A percentile compares a stretch with the other conserved stretches of the same genome.
Conservation (phyloP, 768 basidiomycete species). For the Leccinellum albellum region DNA sequence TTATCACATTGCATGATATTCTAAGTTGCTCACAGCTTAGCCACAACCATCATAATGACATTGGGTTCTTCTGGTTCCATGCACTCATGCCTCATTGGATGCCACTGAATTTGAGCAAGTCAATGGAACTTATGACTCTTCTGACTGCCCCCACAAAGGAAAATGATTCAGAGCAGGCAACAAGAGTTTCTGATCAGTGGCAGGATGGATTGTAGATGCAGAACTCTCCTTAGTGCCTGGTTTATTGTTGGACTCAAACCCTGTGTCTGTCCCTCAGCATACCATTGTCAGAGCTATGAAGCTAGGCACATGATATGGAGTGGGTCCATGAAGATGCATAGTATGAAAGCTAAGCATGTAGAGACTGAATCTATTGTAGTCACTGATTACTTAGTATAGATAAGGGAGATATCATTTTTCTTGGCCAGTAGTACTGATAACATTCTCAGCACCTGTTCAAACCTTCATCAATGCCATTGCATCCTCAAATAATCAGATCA, state of each 20-base stretch:
- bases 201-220: background rate
- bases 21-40: too few relatives aligned
- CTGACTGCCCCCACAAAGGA: background rate
- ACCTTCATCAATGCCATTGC: background rate
- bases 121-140: constrained; percentile 4
- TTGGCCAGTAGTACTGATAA: constrained; percentile 1
- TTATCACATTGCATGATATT: too few relatives aligned
- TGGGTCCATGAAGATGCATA: constrained; percentile 24
- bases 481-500: background rate
- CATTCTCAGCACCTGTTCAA: background rate
- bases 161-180: background rate
- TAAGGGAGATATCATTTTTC: background rate
- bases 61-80: background rate
- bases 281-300: constrained; percentile 11
- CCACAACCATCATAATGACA: too few relatives aligned
- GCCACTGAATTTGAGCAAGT: background rate
- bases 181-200: background rate
- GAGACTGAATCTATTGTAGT: background rate
- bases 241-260: background rate
- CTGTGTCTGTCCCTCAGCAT: background rate
- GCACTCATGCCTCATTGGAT: constrained; percentile 2
- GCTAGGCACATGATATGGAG: constrained; percentile 28
- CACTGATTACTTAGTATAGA: background rate
- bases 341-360: background rate
- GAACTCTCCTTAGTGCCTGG: background rate